Evolutionary conservation across 805 yeast genomes (phyloP), one percentile per base, ranked within the genome.

Genomic region (Spathaspora sp.): DNA sequence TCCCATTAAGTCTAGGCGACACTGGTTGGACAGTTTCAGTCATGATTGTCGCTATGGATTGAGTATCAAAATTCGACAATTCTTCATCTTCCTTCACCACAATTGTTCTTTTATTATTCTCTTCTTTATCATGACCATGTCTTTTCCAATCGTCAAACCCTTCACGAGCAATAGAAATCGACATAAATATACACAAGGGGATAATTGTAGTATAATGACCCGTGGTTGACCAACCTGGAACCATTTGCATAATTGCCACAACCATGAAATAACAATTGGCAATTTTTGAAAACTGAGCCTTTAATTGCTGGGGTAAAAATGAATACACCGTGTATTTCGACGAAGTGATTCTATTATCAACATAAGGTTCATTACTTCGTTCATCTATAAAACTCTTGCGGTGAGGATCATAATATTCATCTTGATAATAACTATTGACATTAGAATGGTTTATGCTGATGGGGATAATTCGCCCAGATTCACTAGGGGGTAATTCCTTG

Each of bases 141-240:
- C 99, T 79, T 62, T 87, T 79, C 78, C 86, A 85, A 69, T 94
- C 99, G 67, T 94, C 99, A 67, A 78, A 92, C 0, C 96, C 99
- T 70, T 94, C 99, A 58, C 98, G 80, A 8, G 86, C 80, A 69
- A 93, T 91, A 0, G 98, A 89, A 26, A 94, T 88, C 7, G 89
- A 76, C 70, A 94, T 89, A 66, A 94, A 94, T 5, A 94, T 79
- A 67, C 85, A 72, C 52, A 94, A 75, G 1, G 99, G 98, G 42
- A 92, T 78, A 59, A 94, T 93, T 1, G 99, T 94, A 3, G 98
- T 94, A 64, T 83, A 90, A 11, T 91, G 87, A 53, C 98, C 99
- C 0, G 99, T 94, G 5, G 99, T 90, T 1, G 97, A 89, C 97
- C 97, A 94, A 2, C 91, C 82, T 0, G 99, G 98, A 46, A 94